Percentiles rank a stretch among this genome's conserved stretches.
Evolutionary conservation across 2,329 filamentous ascomycete genomes (phyloP).

Genomic region (Hypoxylon sp.): DNA sequence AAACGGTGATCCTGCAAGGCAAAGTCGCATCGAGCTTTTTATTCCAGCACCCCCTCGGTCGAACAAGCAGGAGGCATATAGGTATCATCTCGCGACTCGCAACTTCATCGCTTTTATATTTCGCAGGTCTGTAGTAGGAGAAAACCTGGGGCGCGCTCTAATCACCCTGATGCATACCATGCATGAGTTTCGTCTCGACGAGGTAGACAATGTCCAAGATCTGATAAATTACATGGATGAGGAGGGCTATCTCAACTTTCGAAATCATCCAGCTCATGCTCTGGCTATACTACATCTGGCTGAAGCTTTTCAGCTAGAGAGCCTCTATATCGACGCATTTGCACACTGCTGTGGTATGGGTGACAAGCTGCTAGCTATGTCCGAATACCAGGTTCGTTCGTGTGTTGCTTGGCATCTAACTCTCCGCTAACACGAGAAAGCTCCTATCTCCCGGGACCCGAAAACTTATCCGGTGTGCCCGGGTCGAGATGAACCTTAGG

Average conservation of each 20-base stretch:
- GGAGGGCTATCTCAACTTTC: conserved; percentile 74
- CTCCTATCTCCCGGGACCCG: conserved; percentile 63
- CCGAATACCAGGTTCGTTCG: conserved; percentile 67
- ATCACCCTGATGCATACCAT: conserved; percentile 72
- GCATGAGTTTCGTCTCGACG: conserved; percentile 64
- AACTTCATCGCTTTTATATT: conserved; percentile 80
- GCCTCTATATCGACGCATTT: conserved; percentile 78
- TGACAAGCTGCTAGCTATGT: conserved; percentile 62
- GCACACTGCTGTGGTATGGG: conserved; percentile 82
- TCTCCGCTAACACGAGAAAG: conserved; percentile 49
- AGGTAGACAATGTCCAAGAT: conserved; percentile 66
- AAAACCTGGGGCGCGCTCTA: conserved; percentile 69
- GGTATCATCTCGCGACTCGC: conserved; percentile 73
- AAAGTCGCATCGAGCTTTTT: conserved; percentile 70
- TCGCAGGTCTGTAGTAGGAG: conserved; percentile 71
- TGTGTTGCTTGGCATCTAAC: neutral
- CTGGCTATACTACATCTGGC: conserved; percentile 73
- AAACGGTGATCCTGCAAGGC: conserved; percentile 43
- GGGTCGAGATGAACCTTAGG: conserved; percentile 70
- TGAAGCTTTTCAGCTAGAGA: conserved; percentile 68
- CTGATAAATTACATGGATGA: conserved; percentile 72
- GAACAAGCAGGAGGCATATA: conserved; percentile 62
- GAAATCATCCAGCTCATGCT: conserved; percentile 72
- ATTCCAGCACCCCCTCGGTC: conserved; percentile 69
- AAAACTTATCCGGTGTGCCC: conserved; percentile 70